Conservation (phyloP, 116 monocot genomes). For the Iris pallida region DNA sequence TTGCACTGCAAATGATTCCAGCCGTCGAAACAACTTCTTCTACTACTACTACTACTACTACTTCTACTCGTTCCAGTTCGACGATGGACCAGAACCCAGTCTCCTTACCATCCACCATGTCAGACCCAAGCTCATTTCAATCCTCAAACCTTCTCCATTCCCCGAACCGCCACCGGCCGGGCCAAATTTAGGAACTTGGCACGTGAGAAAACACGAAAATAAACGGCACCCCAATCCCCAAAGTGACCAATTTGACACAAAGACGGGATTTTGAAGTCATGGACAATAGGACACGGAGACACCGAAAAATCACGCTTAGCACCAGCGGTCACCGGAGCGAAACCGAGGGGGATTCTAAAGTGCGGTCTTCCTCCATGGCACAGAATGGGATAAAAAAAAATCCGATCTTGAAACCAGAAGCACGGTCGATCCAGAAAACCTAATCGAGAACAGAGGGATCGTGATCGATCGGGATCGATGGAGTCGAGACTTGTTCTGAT, state of each 20-base stretch:
- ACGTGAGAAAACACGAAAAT: neutral
- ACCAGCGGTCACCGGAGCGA: neutral
- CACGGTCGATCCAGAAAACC: too few species aligned
- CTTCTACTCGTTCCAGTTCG: constrained; percentile 12
- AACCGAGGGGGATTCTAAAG: neutral
- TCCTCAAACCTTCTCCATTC: constrained; percentile 23
- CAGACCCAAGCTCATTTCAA: constrained; percentile 50
- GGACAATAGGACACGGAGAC: neutral
- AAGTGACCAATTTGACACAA: neutral
- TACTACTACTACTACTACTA: neutral
- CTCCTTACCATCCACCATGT: constrained; percentile 53
- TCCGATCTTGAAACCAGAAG: too few species aligned
- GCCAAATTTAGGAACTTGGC: neutral
- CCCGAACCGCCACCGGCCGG: neutral
- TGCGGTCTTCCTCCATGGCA: constrained; percentile 32
- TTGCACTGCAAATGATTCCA: constrained; percentile 21
- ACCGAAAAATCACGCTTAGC: neutral
- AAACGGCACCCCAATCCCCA: neutral
- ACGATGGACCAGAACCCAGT: constrained; percentile 16
- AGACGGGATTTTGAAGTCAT: neutral
- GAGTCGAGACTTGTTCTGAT: neutral
- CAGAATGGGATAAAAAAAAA: neutral
- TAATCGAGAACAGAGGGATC: too few species aligned
- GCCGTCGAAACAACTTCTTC: constrained; percentile 9
- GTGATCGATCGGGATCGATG: neutral